Conservation (phyloP, 805 yeast species). For the Saccharomycopsis sp. region DNA sequence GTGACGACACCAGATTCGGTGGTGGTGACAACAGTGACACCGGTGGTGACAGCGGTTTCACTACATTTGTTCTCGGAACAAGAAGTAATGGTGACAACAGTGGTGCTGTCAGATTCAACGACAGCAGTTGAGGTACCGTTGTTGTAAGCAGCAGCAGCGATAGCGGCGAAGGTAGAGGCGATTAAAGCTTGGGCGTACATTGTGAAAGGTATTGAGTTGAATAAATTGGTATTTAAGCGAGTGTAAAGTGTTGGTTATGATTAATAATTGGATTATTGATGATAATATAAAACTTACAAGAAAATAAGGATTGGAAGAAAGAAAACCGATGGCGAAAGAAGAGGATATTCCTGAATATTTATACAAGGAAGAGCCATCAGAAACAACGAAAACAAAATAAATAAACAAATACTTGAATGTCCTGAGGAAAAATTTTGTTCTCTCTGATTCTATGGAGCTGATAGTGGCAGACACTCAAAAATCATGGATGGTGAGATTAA, state of each 20-base stretch:
- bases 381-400: neutral
- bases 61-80: conserved; percentile 3
- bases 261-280: neutral
- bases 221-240: conserved; percentile 4
- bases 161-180: conserved; percentile 8
- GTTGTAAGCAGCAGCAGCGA: conserved; percentile 11
- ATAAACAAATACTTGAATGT: neutral
- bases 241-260: neutral
- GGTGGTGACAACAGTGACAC: neutral
- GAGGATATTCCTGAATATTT: neutral
- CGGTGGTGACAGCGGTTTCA: conserved; percentile 7
- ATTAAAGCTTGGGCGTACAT: conserved; percentile 10
- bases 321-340: neutral
- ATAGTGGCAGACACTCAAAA: neutral
- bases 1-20: conserved; percentile 7
- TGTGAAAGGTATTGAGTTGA: neutral
- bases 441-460: neutral
- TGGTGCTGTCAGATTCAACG: neutral
- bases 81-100: conserved; percentile 3
- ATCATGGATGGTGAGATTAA: neutral
- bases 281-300: neutral
- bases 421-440: neutral
- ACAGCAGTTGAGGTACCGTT: conserved; percentile 4
- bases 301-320: neutral
- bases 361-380: neutral